Percentiles rank a stretch among this genome's conserved stretches.
These are phyloP conservation scores for Colletotrichum tropicicola DNA, from an alignment of 2,329 filamentous ascomycete genomes.

Conservation along the genomic window DNA sequence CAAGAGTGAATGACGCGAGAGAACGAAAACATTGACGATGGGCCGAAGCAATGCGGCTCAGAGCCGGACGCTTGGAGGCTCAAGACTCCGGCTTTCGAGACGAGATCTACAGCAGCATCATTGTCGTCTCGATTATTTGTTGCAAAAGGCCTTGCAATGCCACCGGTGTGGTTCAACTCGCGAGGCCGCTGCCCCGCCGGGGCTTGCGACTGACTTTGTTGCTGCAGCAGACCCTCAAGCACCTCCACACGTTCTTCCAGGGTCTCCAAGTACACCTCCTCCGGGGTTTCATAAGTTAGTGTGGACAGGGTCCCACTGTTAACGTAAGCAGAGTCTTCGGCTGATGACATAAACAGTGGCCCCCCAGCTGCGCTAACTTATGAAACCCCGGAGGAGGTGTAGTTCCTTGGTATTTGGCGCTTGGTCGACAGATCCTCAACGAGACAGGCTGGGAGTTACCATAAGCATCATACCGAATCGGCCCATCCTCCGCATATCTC, in stretches of 20 bases:
- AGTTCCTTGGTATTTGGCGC: constrained; percentile 37
- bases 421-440: constrained; percentile 39
- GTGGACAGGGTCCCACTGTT: too few species aligned
- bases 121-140: background rate
- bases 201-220: background rate
- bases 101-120: background rate
- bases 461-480: too few species aligned
- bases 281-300: too few species aligned
- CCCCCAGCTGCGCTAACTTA: too few species aligned
- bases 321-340: too few species aligned
- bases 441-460: constrained; percentile 27
- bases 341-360: too few species aligned
- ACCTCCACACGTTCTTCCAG: constrained; percentile 37
- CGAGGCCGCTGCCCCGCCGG: background rate
- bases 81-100: background rate
- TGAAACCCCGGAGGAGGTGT: background rate
- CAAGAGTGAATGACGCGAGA: constrained; percentile 32
- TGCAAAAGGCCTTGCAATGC: too few species aligned
- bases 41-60: constrained; percentile 39
- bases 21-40: constrained; percentile 39
- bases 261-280: constrained; percentile 35
- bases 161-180: background rate
- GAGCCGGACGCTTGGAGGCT: constrained; percentile 3
- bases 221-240: constrained; percentile 32
- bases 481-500: too few species aligned